Conservation (phyloP, 306 rosid genomes). For the Cucumis sativus region Cucumber_9930_V3 NC_026659.2:29354001-29354500, state of each 20-base stretch:
- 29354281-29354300: too few species aligned
- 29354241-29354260: not conserved
- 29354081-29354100: not conserved
- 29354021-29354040: slow-evolving; percentile 43
- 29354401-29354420: not conserved
- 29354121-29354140: too few species aligned
- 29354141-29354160: not conserved
- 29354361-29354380: slow-evolving; percentile 32
- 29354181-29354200: slow-evolving; percentile 60
- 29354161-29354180: slow-evolving; percentile 13
- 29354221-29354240: slow-evolving; percentile 24
- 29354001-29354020: slow-evolving; percentile 58
- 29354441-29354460: not conserved
- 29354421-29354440: not conserved
- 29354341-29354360: slow-evolving; percentile 47
- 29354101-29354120: not conserved
- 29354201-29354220: slow-evolving; percentile 54
- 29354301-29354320: not conserved
- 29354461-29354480: not conserved
- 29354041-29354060: slow-evolving; percentile 37
- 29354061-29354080: not conserved
- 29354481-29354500: not conserved
- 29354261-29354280: not conserved
- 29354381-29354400: slow-evolving; percentile 38
- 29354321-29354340: not conserved